Evolutionary conservation across 2,329 filamentous ascomycete genomes (phyloP).

Genomic region (Diplodia scrobiculata): DNA sequence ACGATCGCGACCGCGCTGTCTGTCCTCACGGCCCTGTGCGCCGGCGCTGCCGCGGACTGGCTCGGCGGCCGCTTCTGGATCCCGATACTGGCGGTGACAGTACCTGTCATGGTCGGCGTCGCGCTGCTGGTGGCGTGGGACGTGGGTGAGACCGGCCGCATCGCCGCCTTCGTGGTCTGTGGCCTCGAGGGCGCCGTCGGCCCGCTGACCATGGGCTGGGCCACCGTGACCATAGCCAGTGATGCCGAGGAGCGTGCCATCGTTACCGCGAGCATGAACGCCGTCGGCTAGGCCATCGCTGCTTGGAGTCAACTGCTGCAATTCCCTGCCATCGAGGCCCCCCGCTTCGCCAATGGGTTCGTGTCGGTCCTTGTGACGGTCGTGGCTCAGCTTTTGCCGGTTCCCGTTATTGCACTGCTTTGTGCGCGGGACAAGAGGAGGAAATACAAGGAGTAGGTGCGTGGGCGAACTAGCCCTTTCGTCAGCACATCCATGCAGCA

Average conservation of each 20-base stretch:
- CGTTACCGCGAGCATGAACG: slow-evolving; percentile 50
- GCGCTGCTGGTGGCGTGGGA: slow-evolving; percentile 44
- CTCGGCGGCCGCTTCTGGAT: slow-evolving; percentile 45
- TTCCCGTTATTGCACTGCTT: slow-evolving; percentile 19
- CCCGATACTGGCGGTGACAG: slow-evolving; percentile 38
- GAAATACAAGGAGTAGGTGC: slow-evolving; percentile 2
- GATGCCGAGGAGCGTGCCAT: slow-evolving; percentile 46
- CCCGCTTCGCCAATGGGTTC: slow-evolving; percentile 39
- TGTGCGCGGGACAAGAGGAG: slow-evolving; percentile 24
- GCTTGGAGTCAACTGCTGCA: slow-evolving; percentile 48
- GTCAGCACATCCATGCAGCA: background rate
- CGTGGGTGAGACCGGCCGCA: slow-evolving; percentile 44
- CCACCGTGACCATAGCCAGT: slow-evolving; percentile 31
- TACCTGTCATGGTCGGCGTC: slow-evolving; percentile 43
- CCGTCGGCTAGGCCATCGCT: slow-evolving; percentile 49
- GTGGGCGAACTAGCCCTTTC: background rate
- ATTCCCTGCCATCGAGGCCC: slow-evolving; percentile 44
- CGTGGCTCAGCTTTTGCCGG: slow-evolving; percentile 39
- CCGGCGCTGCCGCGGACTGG: slow-evolving; percentile 40
- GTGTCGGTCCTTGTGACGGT: slow-evolving; percentile 41
- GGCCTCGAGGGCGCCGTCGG: slow-evolving; percentile 44
- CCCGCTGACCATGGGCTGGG: slow-evolving; percentile 48
- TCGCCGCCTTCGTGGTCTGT: slow-evolving; percentile 46
- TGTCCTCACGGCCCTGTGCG: slow-evolving; percentile 43
- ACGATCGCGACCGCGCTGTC: slow-evolving; percentile 47